Conservation (phyloP, 2,329 filamentous ascomycete species). For the Fusarium robinianum region DNA sequence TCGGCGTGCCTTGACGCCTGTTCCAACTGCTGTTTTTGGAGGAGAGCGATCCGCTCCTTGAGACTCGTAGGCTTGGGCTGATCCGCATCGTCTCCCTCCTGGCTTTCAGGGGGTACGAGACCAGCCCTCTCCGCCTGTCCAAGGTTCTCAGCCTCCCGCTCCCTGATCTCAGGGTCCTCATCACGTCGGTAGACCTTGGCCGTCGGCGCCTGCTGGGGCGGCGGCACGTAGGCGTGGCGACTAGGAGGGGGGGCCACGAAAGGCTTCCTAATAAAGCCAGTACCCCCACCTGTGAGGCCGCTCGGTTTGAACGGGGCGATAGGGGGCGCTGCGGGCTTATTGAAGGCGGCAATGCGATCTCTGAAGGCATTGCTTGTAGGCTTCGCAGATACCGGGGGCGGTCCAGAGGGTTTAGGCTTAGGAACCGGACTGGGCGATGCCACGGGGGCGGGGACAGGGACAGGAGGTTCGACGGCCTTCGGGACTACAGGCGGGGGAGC, state of each 20-base stretch:
- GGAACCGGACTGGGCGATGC: conserved; percentile 31
- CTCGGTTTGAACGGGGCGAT: conserved; percentile 87
- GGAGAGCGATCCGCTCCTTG: conserved; percentile 91
- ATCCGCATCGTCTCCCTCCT: conserved; percentile 68
- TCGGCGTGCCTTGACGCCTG: conserved; percentile 83
- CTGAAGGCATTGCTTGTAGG: conserved; percentile 79
- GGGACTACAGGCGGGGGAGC: conserved; percentile 26
- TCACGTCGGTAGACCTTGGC: conserved; percentile 83
- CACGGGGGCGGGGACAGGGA: conserved; percentile 35
- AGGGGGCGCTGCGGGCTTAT: conserved; percentile 83
- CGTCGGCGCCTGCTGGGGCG: conserved; percentile 69
- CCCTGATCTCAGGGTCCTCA: conserved; percentile 76
- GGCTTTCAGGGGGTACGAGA: conserved; percentile 51
- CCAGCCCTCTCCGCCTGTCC: conserved; percentile 73
- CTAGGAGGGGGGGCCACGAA: conserved; percentile 95
- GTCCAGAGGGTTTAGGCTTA: conserved; percentile 55
- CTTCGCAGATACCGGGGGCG: conserved; percentile 74
- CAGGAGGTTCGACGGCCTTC: conserved; percentile 44
- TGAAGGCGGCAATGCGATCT: conserved; percentile 96
- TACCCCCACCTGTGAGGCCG: conserved; percentile 59
- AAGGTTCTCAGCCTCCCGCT: conserved; percentile 66
- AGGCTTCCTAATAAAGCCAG: conserved; percentile 89
- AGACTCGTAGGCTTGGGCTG: conserved; percentile 89
- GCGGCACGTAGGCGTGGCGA: conserved; percentile 86
- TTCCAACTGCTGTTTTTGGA: conserved; percentile 93